phyloP scores from a whole-genome alignment of 495 filamentous ascomycete species.

The Apodospora peruviana region DNA sequence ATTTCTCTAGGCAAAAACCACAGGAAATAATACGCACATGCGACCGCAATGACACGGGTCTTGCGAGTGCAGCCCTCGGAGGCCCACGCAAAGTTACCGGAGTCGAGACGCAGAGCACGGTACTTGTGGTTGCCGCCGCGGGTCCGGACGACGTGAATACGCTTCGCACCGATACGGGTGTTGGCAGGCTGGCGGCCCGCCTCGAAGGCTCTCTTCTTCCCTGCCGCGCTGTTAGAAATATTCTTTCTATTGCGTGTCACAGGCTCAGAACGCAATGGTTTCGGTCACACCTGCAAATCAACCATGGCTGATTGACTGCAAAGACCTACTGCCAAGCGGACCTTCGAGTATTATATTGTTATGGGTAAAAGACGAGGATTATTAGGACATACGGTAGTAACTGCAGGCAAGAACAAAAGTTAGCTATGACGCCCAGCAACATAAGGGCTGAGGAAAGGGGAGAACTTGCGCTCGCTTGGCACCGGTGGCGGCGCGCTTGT shows the following conservation, averaged over 20 bases:
- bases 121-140: constrained; percentile 99
- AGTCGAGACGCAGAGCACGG: constrained; percentile 97
- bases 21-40: constrained; percentile 39
- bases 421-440: background rate
- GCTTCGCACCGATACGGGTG: constrained; percentile 97
- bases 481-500: constrained; percentile 97
- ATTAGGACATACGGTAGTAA: constrained; percentile 30
- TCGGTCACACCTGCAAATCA: constrained; percentile 3
- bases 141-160: constrained; percentile 97
- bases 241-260: constrained; percentile 32
- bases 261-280: constrained; percentile 59
- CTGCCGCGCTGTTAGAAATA: constrained; percentile 35
- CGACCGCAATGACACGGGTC: constrained; percentile 95
- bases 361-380: background rate
- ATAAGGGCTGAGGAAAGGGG: background rate
- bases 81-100: constrained; percentile 99
- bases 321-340: constrained; percentile 34
- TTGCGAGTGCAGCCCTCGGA: constrained; percentile 97
- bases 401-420: constrained; percentile 13
- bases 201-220: constrained; percentile 95
- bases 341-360: constrained; percentile 42
- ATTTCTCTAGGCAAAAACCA: background rate
- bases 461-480: constrained; percentile 70
- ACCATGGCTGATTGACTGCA: background rate
- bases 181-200: constrained; percentile 97